Base-by-base conservation (phyloP, 176 grass and related monocot genomes). In the Chloris gayana region DNA sequence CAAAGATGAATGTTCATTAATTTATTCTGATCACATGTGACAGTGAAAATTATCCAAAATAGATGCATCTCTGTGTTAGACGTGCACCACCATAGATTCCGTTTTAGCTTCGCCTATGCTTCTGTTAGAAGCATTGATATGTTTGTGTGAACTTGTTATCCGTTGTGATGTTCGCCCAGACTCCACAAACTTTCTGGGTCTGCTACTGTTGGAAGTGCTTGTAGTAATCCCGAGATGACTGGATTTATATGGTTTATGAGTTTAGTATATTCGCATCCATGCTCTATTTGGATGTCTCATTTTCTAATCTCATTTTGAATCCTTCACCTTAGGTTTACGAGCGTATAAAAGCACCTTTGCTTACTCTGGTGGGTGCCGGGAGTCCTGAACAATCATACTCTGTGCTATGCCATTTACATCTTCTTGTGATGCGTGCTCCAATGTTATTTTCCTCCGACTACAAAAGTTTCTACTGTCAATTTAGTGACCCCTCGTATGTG, bases 391-490 rank as follows among this genome's bases (percentile, higher is more conserved):
- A 99, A 82, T 99, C 97, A 59, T 99, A 99, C 74, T 88, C 97
- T 80, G 91, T 99, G 49, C 85, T 99, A 75, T 93, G 97, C 26
- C 97, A 99, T 79, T 72, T 99, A 69, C 97, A 99, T 91, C 75
- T 96, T 73, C 82, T 99, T 82, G 97, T 99, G 71, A 93, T 96
- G 88, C 90, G 96, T 72, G 97, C 97, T 64, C 93, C 97, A 14
- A 99, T 99, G 88, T 73, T 99, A 77, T 99, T 99, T 89, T 99
- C 93, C 14, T 91, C 97, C 1, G 93, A 99, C 76, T 99, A 99
- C 76, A 99, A 99, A 91, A 91, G 92, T 86, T 99, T 99, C 73
- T 99, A 99, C 84, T 99, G 97, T 85, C 97, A 99, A 42, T 99
- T 88, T 72, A 99, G 97, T 82, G 97, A 99, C 46, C 97, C 93